phyloP scores from a whole-genome alignment of 1,139 yeast species.

The Yamadazyma aaseri region DNA sequence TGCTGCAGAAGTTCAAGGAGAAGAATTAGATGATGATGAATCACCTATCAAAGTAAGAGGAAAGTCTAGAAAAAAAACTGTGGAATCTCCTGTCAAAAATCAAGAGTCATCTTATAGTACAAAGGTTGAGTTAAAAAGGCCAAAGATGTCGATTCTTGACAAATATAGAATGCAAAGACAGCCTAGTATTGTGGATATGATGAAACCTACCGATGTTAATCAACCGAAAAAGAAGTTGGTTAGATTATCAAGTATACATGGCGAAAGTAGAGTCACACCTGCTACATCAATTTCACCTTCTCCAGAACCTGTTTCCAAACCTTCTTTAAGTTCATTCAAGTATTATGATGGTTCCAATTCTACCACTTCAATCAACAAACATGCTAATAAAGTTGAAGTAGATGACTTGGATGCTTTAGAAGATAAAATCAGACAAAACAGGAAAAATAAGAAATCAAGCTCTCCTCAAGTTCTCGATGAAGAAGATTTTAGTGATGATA shows the following conservation, averaged over 20 bases:
- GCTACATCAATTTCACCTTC: conserved; percentile 14
- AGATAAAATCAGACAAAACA: conserved; percentile 36
- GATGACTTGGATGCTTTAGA: conserved; percentile 44
- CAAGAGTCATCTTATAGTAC: conserved; percentile 29
- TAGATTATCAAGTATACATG: conserved; percentile 26
- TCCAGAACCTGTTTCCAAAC: conserved; percentile 6
- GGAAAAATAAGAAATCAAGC: conserved; percentile 20
- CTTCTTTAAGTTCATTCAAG: conserved; percentile 12
- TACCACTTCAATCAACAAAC: conserved; percentile 13
- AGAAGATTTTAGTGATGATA: conserved; percentile 38
- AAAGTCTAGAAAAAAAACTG: conserved; percentile 27
- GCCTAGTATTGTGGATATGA: conserved; percentile 25
- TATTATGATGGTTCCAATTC: conserved; percentile 8
- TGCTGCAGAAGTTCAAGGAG: neutral
- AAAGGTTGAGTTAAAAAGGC: conserved; percentile 56
- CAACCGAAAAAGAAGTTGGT: conserved; percentile 35
- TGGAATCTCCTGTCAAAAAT: conserved; percentile 19
- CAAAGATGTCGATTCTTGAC: conserved; percentile 53
- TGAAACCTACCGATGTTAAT: conserved; percentile 15
- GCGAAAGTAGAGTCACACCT: conserved; percentile 10
- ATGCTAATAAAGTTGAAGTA: conserved; percentile 8
- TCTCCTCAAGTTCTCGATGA: conserved; percentile 28
- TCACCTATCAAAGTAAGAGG: conserved; percentile 38
- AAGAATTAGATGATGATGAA: conserved; percentile 12
- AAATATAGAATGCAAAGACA: conserved; percentile 40